Conservation (phyloP, 768 basidiomycete species). For the Roridomyces roridus region DNA sequence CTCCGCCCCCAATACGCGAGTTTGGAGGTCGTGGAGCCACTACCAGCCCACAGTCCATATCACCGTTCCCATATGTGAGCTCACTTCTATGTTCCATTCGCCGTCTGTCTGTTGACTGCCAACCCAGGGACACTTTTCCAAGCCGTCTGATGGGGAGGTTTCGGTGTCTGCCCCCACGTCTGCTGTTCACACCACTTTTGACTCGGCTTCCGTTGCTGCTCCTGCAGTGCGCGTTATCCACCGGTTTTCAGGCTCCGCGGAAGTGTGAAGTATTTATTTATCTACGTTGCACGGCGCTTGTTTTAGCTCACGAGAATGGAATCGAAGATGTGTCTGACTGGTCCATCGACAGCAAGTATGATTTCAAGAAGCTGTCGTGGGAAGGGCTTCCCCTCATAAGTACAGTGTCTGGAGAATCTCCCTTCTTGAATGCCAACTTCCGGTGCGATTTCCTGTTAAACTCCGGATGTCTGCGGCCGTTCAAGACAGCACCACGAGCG, state of each 20-base stretch:
- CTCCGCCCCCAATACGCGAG: constrained; percentile 3
- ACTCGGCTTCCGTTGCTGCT: constrained; percentile 29
- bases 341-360: too few relatives aligned
- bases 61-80: constrained; percentile 23
- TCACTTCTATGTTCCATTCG: too few relatives aligned
- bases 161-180: constrained; percentile 26
- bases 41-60: constrained; percentile 3
- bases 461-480: too few relatives aligned
- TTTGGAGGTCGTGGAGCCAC: not conserved
- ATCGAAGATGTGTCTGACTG: not conserved
- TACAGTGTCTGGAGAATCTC: too few relatives aligned
- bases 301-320: not conserved
- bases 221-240: constrained; percentile 28
- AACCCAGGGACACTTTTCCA: not conserved
- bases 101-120: too few relatives aligned
- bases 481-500: too few relatives aligned
- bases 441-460: too few relatives aligned
- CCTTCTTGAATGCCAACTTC: too few relatives aligned
- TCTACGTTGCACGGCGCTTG: not conserved
- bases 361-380: too few relatives aligned
- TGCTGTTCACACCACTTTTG: constrained; percentile 24
- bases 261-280: constrained; percentile 29
- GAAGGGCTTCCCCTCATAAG: too few relatives aligned
- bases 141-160: constrained; percentile 18
- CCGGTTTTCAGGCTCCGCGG: constrained; percentile 39